Evolutionary conservation across 2,329 filamentous ascomycete genomes (phyloP), one percentile per base, ranked within the genome.

Genomic region (Nectriaceae sp.): DNA sequence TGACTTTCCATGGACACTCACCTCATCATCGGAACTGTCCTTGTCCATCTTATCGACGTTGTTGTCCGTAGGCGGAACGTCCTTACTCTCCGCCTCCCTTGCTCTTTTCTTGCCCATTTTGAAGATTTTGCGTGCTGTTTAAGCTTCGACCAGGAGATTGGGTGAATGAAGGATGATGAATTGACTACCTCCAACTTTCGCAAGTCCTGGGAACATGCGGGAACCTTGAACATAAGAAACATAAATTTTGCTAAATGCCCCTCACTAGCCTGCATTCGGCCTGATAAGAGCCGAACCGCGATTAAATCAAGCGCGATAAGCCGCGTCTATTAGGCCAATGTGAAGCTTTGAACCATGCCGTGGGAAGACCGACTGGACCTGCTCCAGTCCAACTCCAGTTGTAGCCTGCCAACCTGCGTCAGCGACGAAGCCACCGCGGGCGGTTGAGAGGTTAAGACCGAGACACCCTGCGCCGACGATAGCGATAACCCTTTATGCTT

Each of bases 21-120:
- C 80, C 62, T 82, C 80, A 46, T 78, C 77, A 53, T 81, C 79
- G 15, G 77, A 79, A 65, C 72, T 74, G 49, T 76, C 76, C 52
- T 76, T 71, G 44, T 75, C 75, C 66, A 82, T 75, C 65, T 75
- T 77, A 59, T 78, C 69, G 6, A 71, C 67, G 26, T 72, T 72
- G 48, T 74, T 71, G 22, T 76, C 67, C 15, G 54, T 49, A 3
- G 64, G 59, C 13, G 75, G 63, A 46, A 68, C 68, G 47, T 75
- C 68, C 60, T 72, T 69, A 42, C 66, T 72, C 42, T 77, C 73
- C 31, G 65, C 63, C 55, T 79, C 76, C 65, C 76, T 73, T 53
- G 73, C 67, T 49, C 77, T 66, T 64, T 79, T 80, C 60, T 76
- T 78, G 38, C 75, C 75, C 77, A 79, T 78, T 48, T 22, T 22